Evolutionary conservation across 768 basidiomycete genomes (phyloP).

Genomic region (Lentinula boryana): DNA sequence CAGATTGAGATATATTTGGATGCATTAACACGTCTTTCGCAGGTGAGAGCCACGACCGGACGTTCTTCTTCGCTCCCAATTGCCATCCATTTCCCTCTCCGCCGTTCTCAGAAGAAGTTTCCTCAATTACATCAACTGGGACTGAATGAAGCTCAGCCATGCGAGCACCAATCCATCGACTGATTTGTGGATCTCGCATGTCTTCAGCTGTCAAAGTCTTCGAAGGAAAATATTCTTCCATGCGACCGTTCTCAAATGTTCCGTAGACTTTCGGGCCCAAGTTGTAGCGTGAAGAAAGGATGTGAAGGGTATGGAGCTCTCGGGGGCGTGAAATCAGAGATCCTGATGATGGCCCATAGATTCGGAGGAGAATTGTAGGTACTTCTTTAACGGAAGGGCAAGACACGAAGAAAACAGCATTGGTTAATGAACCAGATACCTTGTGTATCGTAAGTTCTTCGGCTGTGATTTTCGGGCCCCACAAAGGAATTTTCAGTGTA

Average conservation of each 20-base stretch:
- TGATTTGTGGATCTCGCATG: slow-evolving; percentile 69
- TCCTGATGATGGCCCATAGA: slow-evolving; percentile 87
- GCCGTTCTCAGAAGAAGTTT: slow-evolving; percentile 26
- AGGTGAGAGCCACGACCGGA: slow-evolving; percentile 61
- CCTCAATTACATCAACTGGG: slow-evolving; percentile 66
- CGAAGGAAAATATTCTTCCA: slow-evolving; percentile 95
- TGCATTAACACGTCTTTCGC: slow-evolving; percentile 74
- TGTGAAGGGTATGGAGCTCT: slow-evolving; percentile 85
- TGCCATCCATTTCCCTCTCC: slow-evolving; percentile 46
- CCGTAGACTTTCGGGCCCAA: slow-evolving; percentile 92
- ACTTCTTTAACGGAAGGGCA: slow-evolving; percentile 44
- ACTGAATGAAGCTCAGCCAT: slow-evolving; percentile 97
- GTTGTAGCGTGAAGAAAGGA: slow-evolving; percentile 80
- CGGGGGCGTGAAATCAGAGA: slow-evolving; percentile 80
- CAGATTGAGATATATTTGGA: slow-evolving; percentile 37
- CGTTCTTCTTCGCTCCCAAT: slow-evolving; percentile 59
- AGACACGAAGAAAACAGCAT: slow-evolving; percentile 95
- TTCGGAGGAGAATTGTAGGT: slow-evolving; percentile 76
- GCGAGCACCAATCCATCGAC: slow-evolving; percentile 83
- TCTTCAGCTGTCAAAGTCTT: slow-evolving; percentile 72
- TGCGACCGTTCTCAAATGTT: slow-evolving; percentile 90
- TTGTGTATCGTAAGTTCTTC: slow-evolving; percentile 59
- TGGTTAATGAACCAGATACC: slow-evolving; percentile 90
- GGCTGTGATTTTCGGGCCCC: slow-evolving; percentile 46
- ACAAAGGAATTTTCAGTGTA: slow-evolving; percentile 50